Base-by-base conservation (phyloP, 176 grass and related monocot genomes). In the Phoenix roebelenii region DNA sequence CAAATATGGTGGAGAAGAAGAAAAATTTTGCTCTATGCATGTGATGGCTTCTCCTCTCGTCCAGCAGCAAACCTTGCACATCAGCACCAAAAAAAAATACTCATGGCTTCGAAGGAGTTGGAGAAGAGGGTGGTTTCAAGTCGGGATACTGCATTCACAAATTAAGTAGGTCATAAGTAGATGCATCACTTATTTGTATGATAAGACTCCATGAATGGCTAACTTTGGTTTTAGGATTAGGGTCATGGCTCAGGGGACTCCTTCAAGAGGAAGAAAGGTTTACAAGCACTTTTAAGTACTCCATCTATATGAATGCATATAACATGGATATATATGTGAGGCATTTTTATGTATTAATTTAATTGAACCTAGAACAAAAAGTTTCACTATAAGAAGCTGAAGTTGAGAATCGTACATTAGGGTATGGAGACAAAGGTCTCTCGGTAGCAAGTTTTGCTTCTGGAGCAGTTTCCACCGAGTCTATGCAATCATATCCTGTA, bases 81-180 rank as follows among this genome's bases (percentile, higher is more conserved):
- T 44, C 35, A 44, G 9, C 57, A 49, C 59, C 53, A 49, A 63
- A 26, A 50, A 56, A 24, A 44, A 55, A 50, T 25, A 64, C 54
- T 74, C 32, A 61, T 49, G 16, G 59, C 61, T 20, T 63, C 5
- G 35, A 44, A 12, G 35, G 35, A 44, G 80, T 71, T 0, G 73
- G 79, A 58, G 74, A 84, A 6, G 80, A 82, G 14, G 77, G 77
- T 14, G 80, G 77, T 54, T 86, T 89, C 71, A 95, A 22, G 53
- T 84, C 71, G 48, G 76, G 57, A 55, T 90, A 90, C 80, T 87
- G 78, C 65, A 85, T 30, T 25, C 25, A 64, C 15, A 58, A 63
- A 78, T 56, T 44, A 44, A 56, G 52, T 19, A 15, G 6, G 4
- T 55, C 17, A 55, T n/a, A n/a, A 79, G 23, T 70, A 53, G 58